Evolutionary conservation across 371 early-diverging fungal species (phyloP).

Genomic region (Rhizopus microsporus): DNA sequence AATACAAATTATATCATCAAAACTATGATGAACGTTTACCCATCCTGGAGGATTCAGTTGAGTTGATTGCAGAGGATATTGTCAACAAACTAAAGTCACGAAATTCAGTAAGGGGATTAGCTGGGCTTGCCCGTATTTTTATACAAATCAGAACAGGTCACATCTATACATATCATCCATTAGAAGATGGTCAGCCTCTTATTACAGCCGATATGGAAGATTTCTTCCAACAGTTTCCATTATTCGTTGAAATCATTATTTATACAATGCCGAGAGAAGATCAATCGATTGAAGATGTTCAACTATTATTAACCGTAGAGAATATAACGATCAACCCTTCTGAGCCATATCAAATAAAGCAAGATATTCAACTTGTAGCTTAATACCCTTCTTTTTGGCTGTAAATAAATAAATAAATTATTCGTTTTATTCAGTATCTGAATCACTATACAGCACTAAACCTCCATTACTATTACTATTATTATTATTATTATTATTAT

Average conservation of each 20-base stretch:
- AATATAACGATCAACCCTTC: constrained; percentile 31
- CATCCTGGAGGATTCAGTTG: constrained; percentile 40
- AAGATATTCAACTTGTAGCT: constrained; percentile 22
- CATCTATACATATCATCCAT: constrained; percentile 32
- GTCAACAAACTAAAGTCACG: constrained; percentile 32
- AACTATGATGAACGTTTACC: constrained; percentile 26
- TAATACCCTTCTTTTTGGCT: constrained; percentile 2
- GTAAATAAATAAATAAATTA: too few relatives aligned
- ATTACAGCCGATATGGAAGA: constrained; percentile 39
- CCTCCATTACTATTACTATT: not conserved
- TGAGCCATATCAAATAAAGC: constrained; percentile 31
- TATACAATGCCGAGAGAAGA: constrained; percentile 26
- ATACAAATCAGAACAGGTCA: constrained; percentile 36
- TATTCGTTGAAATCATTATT: constrained; percentile 37
- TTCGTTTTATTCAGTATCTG: constrained; percentile 15
- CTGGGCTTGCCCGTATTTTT: constrained; percentile 26
- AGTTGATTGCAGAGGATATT: constrained; percentile 33
- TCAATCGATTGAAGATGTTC: constrained; percentile 18
- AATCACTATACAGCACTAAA: constrained; percentile 19
- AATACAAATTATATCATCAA: constrained; percentile 31
- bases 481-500: not conserved
- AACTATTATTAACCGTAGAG: constrained; percentile 31
- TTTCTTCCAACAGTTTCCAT: constrained; percentile 40
- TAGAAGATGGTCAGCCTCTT: constrained; percentile 36
- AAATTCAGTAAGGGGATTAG: constrained; percentile 18